Conservation (phyloP, 2,329 filamentous ascomycete genomes). For the Neospermospora avenae region DNA sequence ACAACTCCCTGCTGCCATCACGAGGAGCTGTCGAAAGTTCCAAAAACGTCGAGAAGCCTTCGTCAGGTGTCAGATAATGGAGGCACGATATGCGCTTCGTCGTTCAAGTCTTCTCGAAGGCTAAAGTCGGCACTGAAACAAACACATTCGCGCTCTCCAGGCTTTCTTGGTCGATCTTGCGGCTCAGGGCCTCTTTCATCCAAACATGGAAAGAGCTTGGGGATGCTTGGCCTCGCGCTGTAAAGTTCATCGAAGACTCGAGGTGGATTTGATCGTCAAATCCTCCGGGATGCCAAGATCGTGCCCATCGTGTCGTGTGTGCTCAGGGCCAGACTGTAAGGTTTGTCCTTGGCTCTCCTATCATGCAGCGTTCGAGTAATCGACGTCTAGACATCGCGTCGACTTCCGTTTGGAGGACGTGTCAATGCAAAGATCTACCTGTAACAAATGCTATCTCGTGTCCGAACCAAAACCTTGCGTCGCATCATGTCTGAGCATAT, state of each 20-base stretch:
- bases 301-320: background rate
- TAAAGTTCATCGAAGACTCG: background rate
- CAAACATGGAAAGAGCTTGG: background rate
- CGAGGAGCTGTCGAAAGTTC: background rate
- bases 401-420: background rate
- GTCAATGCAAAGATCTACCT: constrained; percentile 2
- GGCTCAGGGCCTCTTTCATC: background rate
- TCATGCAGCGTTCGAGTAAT: background rate
- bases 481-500: background rate
- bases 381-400: background rate
- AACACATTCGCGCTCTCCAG: constrained; percentile 1
- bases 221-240: background rate
- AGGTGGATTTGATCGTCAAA: background rate
- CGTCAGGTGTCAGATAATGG: background rate
- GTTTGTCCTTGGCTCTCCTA: background rate
- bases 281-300: constrained; percentile 3
- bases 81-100: constrained; percentile 1
- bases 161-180: background rate
- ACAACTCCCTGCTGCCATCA: background rate
- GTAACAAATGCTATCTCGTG: constrained; percentile 1
- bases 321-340: background rate
- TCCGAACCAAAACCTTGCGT: background rate
- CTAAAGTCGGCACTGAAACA: constrained; percentile 17
- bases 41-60: background rate
- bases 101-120: constrained; percentile 4